A percentile compares a stretch with the other conserved stretches of the same genome.
Evolutionary conservation across 2,329 filamentous ascomycete genomes (phyloP).

Genomic region (Alternaria arborescens): DNA sequence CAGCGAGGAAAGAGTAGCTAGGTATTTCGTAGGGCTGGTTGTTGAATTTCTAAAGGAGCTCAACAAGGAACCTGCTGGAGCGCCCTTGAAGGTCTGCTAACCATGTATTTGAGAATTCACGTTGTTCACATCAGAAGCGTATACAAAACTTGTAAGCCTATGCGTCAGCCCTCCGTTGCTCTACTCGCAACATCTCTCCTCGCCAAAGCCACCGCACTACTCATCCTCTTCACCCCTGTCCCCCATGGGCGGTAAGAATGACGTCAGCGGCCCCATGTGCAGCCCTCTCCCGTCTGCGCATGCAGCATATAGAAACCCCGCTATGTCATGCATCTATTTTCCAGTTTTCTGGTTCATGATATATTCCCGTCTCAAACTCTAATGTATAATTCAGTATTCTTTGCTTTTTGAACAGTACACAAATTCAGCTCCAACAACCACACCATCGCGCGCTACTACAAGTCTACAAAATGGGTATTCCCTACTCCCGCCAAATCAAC

Average conservation of each 20-base stretch:
- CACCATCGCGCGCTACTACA: neutral
- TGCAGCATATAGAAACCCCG: constrained; percentile 2
- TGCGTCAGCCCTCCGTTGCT: neutral
- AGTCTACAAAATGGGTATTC: constrained; percentile 57
- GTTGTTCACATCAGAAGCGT: neutral
- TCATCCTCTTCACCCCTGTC: constrained; percentile 19
- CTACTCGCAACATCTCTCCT: neutral
- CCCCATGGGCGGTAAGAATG: constrained; percentile 18
- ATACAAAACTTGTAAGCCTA: neutral
- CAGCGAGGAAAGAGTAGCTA: neutral
- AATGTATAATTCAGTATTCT: neutral
- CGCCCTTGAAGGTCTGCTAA: neutral
- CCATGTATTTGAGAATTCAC: neutral
- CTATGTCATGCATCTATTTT: neutral
- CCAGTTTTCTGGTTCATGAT: neutral
- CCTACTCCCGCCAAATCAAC: constrained; percentile 62
- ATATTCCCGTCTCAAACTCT: neutral
- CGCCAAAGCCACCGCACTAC: neutral
- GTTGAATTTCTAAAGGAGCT: neutral
- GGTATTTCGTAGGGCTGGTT: neutral
- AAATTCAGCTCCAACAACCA: no score
- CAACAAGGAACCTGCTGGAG: neutral
- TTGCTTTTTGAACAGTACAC: neutral
- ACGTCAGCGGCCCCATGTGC: constrained; percentile 26
- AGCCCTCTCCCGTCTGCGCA: constrained; percentile 6